Percentiles rank a stretch among this genome's conserved stretches.
phyloP scores from a whole-genome alignment of 202 grass and related monocot species.

The Panicum hallii region DNA sequence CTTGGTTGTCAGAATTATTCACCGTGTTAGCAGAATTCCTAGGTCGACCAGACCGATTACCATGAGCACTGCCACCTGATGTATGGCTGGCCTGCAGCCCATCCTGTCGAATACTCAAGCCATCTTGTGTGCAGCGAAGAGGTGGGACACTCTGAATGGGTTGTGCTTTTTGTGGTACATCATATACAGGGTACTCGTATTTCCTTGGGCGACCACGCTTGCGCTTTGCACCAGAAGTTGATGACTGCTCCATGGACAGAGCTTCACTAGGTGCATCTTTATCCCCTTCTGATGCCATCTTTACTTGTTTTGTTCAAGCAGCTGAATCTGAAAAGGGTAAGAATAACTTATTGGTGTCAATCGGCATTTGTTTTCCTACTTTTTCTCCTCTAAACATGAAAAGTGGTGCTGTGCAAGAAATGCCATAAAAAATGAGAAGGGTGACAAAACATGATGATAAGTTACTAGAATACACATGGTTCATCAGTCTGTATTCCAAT shows the following conservation, averaged over 20 bases:
- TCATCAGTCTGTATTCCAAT: neutral
- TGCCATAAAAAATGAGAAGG: neutral
- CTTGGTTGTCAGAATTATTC: slow-evolving; percentile 33
- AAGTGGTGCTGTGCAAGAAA: neutral
- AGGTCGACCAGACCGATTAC: slow-evolving; percentile 25
- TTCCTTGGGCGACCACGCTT: slow-evolving; percentile 67
- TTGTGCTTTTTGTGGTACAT: slow-evolving; percentile 46
- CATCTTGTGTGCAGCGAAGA: slow-evolving; percentile 40
- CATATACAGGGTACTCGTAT: slow-evolving; percentile 31
- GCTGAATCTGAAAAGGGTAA: slow-evolving; percentile 20
- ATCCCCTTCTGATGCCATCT: slow-evolving; percentile 54
- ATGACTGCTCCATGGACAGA: slow-evolving; percentile 24
- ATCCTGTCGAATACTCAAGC: slow-evolving; percentile 33
- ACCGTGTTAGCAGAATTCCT: slow-evolving; percentile 20
- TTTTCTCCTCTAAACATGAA: slow-evolving; percentile 11
- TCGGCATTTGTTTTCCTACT: neutral
- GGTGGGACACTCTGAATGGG: slow-evolving; percentile 51
- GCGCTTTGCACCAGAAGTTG: slow-evolving; percentile 47
- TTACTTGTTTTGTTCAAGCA: slow-evolving; percentile 11
- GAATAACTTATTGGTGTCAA: neutral
- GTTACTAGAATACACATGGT: neutral
- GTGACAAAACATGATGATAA: neutral
- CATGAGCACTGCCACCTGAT: slow-evolving; percentile 27
- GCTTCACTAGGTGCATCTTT: slow-evolving; percentile 32
- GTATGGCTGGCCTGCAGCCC: slow-evolving; percentile 23